These are phyloP conservation scores for Reutealis trisperma DNA, from an alignment of 345 rosid genomes.

Conservation along the genomic window DNA sequence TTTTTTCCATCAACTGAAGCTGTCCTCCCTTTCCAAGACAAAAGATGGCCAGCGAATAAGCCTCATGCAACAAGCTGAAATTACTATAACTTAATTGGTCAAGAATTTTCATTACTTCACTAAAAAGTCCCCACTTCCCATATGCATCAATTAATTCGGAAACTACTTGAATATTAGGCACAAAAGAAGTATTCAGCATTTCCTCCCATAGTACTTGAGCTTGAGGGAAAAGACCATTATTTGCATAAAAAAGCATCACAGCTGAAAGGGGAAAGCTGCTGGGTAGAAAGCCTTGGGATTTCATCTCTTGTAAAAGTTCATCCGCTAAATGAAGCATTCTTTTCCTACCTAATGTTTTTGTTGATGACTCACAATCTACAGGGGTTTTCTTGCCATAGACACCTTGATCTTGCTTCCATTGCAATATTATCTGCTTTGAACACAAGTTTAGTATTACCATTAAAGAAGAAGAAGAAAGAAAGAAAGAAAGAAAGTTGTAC, in stretches of 20 bases:
- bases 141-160: conserved; percentile 54
- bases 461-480: too few species aligned
- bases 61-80: conserved; percentile 28
- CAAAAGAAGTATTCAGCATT: conserved; percentile 43
- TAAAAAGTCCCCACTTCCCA: conserved; percentile 41
- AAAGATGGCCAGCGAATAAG: conserved; percentile 52
- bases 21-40: conserved; percentile 65
- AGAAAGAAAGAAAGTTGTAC: neutral
- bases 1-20: conserved; percentile 62
- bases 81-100: conserved; percentile 45
- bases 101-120: conserved; percentile 40
- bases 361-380: conserved; percentile 46
- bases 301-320: conserved; percentile 45
- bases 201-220: conserved; percentile 56
- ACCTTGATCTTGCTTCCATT: conserved; percentile 27
- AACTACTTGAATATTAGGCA: conserved; percentile 40
- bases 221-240: conserved; percentile 42
- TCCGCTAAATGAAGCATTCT: conserved; percentile 42
- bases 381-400: conserved; percentile 20
- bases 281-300: conserved; percentile 38
- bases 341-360: conserved; percentile 31
- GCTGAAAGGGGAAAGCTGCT: conserved; percentile 42
- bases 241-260: conserved; percentile 53
- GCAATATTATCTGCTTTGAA: conserved; percentile 32
- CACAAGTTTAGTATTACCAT: neutral